A percentile compares a stretch with the other conserved stretches of the same genome.
phyloP scores from a whole-genome alignment of 805 yeast species.

The Ogataea saltuana region DNA sequence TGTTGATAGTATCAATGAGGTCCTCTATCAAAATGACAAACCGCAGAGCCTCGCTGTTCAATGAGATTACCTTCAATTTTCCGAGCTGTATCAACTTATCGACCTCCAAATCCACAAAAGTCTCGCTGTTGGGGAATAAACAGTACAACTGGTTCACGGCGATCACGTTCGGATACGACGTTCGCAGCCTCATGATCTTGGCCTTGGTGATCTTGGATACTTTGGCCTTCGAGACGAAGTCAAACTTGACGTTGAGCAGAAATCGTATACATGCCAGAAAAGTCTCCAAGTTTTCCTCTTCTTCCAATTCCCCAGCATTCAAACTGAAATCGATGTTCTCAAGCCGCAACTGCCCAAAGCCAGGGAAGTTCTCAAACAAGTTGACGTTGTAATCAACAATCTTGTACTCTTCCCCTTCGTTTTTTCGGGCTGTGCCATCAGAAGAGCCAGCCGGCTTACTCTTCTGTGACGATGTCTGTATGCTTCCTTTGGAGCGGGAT shows the following conservation, averaged over 20 bases:
- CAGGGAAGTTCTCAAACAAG: constrained; percentile 16
- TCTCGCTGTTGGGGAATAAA: constrained; percentile 45
- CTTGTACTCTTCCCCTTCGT: constrained; percentile 14
- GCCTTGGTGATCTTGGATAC: constrained; percentile 24
- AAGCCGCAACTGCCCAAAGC: constrained; percentile 9
- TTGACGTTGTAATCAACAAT: constrained; percentile 19
- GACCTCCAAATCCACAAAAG: constrained; percentile 50
- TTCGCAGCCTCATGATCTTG: constrained; percentile 20
- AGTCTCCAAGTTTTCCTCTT: constrained; percentile 15
- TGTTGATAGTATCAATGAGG: constrained; percentile 18
- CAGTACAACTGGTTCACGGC: constrained; percentile 52
- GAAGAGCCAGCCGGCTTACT: background rate
- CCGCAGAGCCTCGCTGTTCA: constrained; percentile 19
- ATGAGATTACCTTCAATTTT: constrained; percentile 31
- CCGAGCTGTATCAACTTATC: constrained; percentile 41
- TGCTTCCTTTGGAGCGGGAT: background rate
- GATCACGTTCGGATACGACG: constrained; percentile 40
- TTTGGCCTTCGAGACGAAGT: constrained; percentile 26
- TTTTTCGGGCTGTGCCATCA: background rate
- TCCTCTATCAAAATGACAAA: constrained; percentile 31
- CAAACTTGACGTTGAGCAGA: constrained; percentile 24
- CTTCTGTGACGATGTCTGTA: constrained; percentile 8
- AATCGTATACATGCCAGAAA: constrained; percentile 23
- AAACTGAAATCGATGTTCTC: constrained; percentile 13
- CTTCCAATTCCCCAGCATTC: constrained; percentile 19